phyloP scores from a whole-genome alignment of 1,139 yeast species.

The Debaryomyces psychrophilus region DNA sequence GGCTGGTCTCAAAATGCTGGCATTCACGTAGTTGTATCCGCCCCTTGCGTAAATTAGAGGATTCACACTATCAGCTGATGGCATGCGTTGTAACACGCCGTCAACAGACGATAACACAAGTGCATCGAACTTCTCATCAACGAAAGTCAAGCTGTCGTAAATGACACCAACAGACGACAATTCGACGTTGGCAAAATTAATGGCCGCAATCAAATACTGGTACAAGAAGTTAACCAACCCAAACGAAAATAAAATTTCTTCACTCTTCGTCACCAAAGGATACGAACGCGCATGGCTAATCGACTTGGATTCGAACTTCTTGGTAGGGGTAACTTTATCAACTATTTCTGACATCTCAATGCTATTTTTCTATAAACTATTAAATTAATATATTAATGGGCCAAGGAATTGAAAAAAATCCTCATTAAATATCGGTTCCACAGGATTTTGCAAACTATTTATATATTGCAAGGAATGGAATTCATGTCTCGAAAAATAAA shows the following conservation, averaged over 20 bases:
- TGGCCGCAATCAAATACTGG: constrained; percentile 22
- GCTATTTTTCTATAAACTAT: constrained; percentile 1
- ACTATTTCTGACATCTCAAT: constrained; percentile 6
- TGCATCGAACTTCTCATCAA: constrained; percentile 34
- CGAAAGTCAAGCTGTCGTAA: constrained; percentile 26
- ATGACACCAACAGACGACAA: constrained; percentile 28
- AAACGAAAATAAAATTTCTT: constrained; percentile 31
- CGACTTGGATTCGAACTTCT: constrained; percentile 36
- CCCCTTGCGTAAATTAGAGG: constrained; percentile 20
- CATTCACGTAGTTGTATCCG: constrained; percentile 24
- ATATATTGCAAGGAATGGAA: background rate
- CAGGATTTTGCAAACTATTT: background rate
- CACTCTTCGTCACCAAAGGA: constrained; percentile 28
- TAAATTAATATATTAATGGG: background rate
- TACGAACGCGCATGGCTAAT: constrained; percentile 39
- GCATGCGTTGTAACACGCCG: constrained; percentile 10
- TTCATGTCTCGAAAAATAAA: background rate
- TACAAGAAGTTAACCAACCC: constrained; percentile 27
- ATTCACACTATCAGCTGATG: constrained; percentile 17
- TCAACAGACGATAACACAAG: constrained; percentile 30
- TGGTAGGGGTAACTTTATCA: constrained; percentile 8
- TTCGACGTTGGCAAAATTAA: constrained; percentile 26
- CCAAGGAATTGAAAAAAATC: background rate
- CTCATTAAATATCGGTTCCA: background rate
- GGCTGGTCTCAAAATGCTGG: constrained; percentile 32